These are phyloP conservation scores for Lactifluus piperatus DNA, from an alignment of 768 basidiomycete species.

Conservation along the genomic window DNA sequence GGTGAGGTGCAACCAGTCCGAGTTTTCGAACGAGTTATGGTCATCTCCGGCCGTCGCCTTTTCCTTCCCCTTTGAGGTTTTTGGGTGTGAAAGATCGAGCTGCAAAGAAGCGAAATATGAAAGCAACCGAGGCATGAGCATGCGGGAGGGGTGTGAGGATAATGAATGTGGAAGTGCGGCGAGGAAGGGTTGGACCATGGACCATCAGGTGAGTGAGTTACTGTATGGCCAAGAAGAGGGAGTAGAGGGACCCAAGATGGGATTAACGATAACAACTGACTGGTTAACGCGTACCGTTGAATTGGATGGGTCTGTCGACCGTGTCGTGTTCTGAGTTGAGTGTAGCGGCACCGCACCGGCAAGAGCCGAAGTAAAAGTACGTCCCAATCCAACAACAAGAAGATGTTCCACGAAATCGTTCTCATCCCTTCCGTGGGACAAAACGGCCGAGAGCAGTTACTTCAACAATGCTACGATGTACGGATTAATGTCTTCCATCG, in stretches of 20 bases:
- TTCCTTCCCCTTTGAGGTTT: constrained; percentile 12
- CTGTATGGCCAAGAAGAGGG: background rate
- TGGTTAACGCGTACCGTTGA: too few species aligned
- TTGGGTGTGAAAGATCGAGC: background rate
- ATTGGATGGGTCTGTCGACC: too few species aligned
- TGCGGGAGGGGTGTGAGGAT: constrained; percentile 1
- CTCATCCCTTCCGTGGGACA: constrained; percentile 33
- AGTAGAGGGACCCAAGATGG: too few species aligned
- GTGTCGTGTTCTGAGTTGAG: too few species aligned
- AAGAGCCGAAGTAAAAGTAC: background rate
- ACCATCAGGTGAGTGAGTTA: background rate
- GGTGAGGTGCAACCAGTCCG: constrained; percentile 10
- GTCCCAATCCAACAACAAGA: too few species aligned
- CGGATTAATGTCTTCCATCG: constrained; percentile 50
- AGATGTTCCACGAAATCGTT: constrained; percentile 48
- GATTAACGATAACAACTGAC: too few species aligned
- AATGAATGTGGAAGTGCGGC: constrained; percentile 9
- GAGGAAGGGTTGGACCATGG: constrained; percentile 17
- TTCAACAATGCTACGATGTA: constrained; percentile 59
- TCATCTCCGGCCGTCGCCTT: constrained; percentile 16
- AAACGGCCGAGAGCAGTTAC: constrained; percentile 35
- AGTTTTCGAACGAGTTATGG: constrained; percentile 2
- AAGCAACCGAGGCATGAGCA: background rate
- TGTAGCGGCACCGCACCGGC: background rate
- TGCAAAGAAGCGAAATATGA: background rate